These are phyloP conservation scores for Beverwykella pulmonaria DNA, from an alignment of 495 filamentous ascomycete species.

Conservation along the genomic window DNA sequence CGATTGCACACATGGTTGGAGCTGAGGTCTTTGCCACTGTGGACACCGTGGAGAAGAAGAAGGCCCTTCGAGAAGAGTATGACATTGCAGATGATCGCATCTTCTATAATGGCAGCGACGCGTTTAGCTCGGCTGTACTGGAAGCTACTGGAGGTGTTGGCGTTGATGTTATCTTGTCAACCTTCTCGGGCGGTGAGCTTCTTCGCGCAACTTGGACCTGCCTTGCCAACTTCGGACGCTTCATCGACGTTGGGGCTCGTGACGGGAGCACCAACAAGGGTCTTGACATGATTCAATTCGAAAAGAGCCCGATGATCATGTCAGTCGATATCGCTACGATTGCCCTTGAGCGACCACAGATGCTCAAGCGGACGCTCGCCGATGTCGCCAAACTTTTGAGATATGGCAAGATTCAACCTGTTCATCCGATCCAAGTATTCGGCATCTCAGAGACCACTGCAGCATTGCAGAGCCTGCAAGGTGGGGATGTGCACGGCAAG, in stretches of 20 bases:
- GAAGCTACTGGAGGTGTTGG: not conserved
- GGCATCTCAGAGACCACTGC: not conserved
- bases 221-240: slow-evolving; percentile 9
- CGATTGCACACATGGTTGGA: slow-evolving; percentile 42
- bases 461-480: slow-evolving; percentile 3
- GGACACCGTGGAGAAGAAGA: slow-evolving; percentile 19
- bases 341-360: not conserved
- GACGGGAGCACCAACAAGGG: not conserved
- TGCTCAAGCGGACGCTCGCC: not conserved
- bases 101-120: slow-evolving; percentile 15
- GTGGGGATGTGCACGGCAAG: not conserved
- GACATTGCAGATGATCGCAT: slow-evolving; percentile 23
- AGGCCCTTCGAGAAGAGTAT: slow-evolving; percentile 11
- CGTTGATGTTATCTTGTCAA: slow-evolving; percentile 14
- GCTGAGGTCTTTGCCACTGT: slow-evolving; percentile 44
- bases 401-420: not conserved
- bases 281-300: not conserved
- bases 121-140: slow-evolving; percentile 43
- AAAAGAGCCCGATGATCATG: slow-evolving; percentile 16
- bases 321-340: slow-evolving; percentile 11
- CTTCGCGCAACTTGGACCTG: slow-evolving; percentile 7
- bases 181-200: not conserved
- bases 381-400: not conserved
- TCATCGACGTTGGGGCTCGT: slow-evolving; percentile 1
- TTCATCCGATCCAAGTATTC: not conserved